These are phyloP conservation scores for Coniochaeta sp. DNA, from an alignment of 2,329 filamentous ascomycete species.

Conservation along the genomic window DNA sequence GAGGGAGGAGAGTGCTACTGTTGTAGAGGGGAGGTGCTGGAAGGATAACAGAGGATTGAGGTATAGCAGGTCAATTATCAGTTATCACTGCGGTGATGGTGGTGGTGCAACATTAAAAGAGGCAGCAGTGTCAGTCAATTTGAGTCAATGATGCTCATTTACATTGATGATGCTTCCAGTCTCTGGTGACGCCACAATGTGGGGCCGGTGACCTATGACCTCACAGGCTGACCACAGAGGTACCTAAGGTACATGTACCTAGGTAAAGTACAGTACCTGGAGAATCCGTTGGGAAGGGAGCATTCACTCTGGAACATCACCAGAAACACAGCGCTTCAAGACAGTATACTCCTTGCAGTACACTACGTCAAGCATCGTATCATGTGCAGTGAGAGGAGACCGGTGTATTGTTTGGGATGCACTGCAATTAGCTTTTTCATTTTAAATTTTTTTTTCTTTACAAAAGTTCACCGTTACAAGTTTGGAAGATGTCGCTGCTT, in stretches of 20 bases:
- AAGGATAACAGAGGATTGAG: not conserved
- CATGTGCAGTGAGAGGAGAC: no score
- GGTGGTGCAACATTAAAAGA: not conserved
- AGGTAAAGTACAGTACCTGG: no score
- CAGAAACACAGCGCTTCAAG: not conserved
- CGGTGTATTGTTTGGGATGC: no score
- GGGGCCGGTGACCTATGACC: slow-evolving; percentile 1
- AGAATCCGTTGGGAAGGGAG: not conserved
- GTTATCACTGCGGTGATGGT: not conserved
- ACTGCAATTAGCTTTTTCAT: no score
- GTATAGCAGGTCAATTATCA: not conserved
- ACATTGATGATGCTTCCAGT: not conserved
- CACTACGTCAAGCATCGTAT: no score
- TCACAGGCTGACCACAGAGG: not conserved
- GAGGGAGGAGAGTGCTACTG: not conserved
- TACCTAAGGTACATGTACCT: no score
- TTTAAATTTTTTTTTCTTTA: no score
- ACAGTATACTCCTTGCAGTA: not conserved
- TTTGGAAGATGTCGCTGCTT: no score
- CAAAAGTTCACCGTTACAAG: no score
- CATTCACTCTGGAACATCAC: not conserved
- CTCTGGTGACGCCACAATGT: not conserved
- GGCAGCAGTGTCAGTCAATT: not conserved
- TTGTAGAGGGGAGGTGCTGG: not conserved
- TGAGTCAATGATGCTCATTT: not conserved